Evolutionary conservation across 169 alveolate genomes (phyloP).

Genomic region (Cryptosporidium parvum): DNA sequence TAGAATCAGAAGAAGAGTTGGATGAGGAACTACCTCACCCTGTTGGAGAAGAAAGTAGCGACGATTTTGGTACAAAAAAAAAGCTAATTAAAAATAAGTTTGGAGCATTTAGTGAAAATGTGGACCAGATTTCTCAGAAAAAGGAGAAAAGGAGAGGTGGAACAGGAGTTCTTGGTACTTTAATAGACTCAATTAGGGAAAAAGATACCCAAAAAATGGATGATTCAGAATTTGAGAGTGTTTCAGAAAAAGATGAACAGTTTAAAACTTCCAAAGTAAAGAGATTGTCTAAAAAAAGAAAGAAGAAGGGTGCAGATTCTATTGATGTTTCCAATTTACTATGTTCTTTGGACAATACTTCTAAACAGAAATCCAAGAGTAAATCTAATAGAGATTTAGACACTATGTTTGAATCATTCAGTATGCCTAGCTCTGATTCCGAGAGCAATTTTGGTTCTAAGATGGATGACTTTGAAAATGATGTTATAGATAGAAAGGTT

Average conservation of each 20-base stretch:
- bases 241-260: neutral
- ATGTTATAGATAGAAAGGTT: neutral
- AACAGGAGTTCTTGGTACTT: conserved; percentile 32
- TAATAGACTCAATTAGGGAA: conserved; percentile 19
- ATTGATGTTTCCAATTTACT: conserved; percentile 24
- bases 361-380: neutral
- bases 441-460: neutral
- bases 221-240: neutral
- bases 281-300: neutral
- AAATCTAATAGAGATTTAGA: neutral
- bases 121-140: neutral
- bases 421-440: neutral
- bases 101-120: neutral
- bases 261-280: neutral
- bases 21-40: neutral
- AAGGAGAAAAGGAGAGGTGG: neutral
- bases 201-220: neutral
- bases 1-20: conserved; percentile 1
- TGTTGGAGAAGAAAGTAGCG: neutral
- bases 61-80: neutral
- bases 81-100: neutral
- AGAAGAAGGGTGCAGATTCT: conserved; percentile 6
- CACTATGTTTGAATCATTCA: neutral
- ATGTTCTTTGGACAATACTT: neutral
- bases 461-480: neutral